A percentile compares a stretch with the other conserved stretches of the same genome.
Evolutionary conservation across 1,284 basidiomycete genomes (phyloP).

Genomic region (Trametes versicolor): DNA sequence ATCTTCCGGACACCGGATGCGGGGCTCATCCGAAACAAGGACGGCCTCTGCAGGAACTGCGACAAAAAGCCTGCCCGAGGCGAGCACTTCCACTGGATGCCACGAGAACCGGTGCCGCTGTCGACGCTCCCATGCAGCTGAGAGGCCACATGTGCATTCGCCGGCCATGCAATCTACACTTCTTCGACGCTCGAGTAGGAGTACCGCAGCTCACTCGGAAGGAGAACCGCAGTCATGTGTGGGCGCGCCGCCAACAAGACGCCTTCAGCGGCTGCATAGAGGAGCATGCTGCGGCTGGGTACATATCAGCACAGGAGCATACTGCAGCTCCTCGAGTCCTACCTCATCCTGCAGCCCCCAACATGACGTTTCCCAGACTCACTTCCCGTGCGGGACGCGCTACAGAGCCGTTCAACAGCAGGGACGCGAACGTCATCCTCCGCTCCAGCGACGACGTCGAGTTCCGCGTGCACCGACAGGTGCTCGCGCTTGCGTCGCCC

Average conservation of each 20-base stretch:
- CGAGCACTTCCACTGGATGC: neutral
- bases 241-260: neutral
- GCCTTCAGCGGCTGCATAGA: too few species aligned
- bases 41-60: constrained; percentile 4
- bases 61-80: neutral
- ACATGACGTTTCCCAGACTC: neutral
- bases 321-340: neutral
- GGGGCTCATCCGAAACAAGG: constrained; percentile 3
- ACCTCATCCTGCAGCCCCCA: neutral
- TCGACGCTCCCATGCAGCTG: too few species aligned
- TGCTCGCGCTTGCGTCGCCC: constrained; percentile 31
- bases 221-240: constrained; percentile 6
- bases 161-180: neutral
- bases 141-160: neutral
- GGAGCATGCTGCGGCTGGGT: neutral
- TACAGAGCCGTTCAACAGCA: constrained; percentile 17
- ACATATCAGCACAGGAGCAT: neutral
- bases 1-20: neutral
- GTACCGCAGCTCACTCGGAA: constrained; percentile 5
- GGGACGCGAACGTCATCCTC: constrained; percentile 23
- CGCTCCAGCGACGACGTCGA: constrained; percentile 23
- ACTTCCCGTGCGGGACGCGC: neutral
- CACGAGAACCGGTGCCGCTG: too few species aligned
- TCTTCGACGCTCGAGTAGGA: neutral
- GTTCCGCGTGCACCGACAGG: constrained; percentile 28